These are phyloP conservation scores for Apiospora marii DNA, from an alignment of 2,329 filamentous ascomycete genomes.

Conservation along the genomic window DNA sequence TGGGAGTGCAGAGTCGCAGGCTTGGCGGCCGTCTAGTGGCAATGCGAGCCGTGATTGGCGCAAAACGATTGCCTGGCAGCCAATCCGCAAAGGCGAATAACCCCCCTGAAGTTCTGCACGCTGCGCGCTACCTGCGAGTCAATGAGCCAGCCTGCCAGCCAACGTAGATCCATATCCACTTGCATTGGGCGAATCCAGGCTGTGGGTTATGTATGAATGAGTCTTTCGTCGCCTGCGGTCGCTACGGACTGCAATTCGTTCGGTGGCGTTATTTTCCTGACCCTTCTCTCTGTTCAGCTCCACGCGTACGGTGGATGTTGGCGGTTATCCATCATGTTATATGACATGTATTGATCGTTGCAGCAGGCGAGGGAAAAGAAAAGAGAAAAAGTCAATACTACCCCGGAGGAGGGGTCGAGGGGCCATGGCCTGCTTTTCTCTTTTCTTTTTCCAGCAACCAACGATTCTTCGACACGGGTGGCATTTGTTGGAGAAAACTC, in stretches of 20 bases:
- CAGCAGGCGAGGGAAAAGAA: slow-evolving; percentile 4
- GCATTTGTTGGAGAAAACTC: slow-evolving; percentile 11
- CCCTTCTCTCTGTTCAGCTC: not conserved
- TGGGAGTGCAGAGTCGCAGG: not conserved
- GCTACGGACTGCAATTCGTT: not conserved
- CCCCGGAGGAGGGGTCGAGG: not conserved
- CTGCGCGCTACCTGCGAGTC: slow-evolving; percentile 12
- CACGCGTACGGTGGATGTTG: slow-evolving; percentile 18
- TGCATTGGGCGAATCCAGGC: not conserved
- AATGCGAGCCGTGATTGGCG: slow-evolving; percentile 4
- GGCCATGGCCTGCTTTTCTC: not conserved
- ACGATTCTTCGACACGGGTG: slow-evolving; percentile 9
- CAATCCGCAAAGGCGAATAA: slow-evolving; percentile 16
- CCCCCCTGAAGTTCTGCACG: not conserved
- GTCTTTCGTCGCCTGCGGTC: not conserved
- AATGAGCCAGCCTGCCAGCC: not conserved
- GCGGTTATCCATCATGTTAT: slow-evolving; percentile 20
- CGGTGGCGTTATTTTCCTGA: not conserved
- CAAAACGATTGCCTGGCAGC: not conserved
- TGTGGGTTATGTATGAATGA: slow-evolving; percentile 13
- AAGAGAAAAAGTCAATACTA: slow-evolving; percentile 2
- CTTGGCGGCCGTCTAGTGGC: slow-evolving; percentile 15
- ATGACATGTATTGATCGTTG: slow-evolving; percentile 1
- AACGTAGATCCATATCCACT: slow-evolving; percentile 2
- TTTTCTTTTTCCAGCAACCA: not conserved